phyloP scores from a whole-genome alignment of 495 filamentous ascomycete species.

The Penicillium cosmopolitanum region DNA sequence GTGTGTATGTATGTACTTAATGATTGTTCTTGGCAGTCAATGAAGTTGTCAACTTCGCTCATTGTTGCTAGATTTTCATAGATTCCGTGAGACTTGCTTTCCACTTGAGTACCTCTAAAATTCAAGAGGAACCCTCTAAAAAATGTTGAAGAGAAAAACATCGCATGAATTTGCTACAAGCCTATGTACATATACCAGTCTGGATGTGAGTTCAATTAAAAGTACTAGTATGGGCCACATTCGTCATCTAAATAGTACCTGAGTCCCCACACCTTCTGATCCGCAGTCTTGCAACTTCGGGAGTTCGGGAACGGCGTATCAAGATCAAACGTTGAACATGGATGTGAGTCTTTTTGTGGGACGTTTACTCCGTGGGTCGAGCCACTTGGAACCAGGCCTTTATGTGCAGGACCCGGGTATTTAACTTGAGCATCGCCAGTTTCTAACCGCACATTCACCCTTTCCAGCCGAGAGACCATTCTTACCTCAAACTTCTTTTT shows the following conservation, averaged over 20 bases:
- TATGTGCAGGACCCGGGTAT: neutral
- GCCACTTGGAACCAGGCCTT: neutral
- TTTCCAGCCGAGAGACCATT: neutral
- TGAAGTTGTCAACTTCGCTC: neutral
- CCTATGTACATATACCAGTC: neutral
- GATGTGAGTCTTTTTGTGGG: neutral
- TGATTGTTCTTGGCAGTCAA: neutral
- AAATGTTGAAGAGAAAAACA: neutral
- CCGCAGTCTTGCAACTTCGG: constrained; percentile 10
- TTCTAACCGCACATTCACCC: neutral
- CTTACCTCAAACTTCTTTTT: neutral
- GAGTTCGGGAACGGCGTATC: constrained; percentile 3
- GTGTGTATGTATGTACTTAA: too few relatives aligned
- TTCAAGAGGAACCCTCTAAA: neutral
- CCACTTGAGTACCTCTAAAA: neutral
- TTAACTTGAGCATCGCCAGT: neutral
- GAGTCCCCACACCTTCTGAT: constrained; percentile 9
- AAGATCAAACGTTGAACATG: neutral
- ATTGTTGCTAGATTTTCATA: neutral
- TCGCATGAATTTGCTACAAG: too few relatives aligned
- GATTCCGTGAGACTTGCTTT: neutral
- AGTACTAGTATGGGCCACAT: neutral
- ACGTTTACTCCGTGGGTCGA: neutral
- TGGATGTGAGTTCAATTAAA: neutral
- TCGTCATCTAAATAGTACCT: constrained; percentile 5